These are phyloP conservation scores for Emmonsia crescens DNA, from an alignment of 2,329 filamentous ascomycete species.

Conservation along the genomic window DNA sequence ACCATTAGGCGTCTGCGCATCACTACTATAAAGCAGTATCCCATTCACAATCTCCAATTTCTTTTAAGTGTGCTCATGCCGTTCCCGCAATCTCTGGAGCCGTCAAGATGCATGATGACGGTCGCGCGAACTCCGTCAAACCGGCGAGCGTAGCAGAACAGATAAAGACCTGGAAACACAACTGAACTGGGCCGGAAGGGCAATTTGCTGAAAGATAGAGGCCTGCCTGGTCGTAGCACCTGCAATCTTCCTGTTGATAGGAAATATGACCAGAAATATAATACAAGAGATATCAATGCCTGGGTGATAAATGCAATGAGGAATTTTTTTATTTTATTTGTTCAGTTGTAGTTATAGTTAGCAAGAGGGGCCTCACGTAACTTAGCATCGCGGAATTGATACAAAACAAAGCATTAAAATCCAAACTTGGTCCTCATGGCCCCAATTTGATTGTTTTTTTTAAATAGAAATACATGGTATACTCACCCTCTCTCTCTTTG, in stretches of 20 bases:
- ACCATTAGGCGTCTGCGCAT: not conserved
- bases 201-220: not conserved
- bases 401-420: too few species aligned
- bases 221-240: not conserved
- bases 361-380: too few species aligned
- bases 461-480: too few species aligned
- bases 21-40: not conserved
- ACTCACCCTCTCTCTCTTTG: too few species aligned
- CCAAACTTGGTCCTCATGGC: too few species aligned
- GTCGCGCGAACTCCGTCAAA: too few species aligned
- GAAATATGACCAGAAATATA: not conserved
- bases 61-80: not conserved
- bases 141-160: too few species aligned
- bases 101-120: not conserved
- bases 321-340: not conserved
- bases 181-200: not conserved
- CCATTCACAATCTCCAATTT: not conserved
- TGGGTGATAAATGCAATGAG: not conserved
- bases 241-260: not conserved
- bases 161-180: too few species aligned
- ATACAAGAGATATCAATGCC: not conserved
- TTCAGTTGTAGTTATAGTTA: too few species aligned
- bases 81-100: not conserved
- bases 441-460: too few species aligned
- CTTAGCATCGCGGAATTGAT: too few species aligned